Percentiles rank a stretch among this genome's conserved stretches.
Conservation (phyloP, 2,329 filamentous ascomycete species). For the Pyricularia sp. region DNA sequence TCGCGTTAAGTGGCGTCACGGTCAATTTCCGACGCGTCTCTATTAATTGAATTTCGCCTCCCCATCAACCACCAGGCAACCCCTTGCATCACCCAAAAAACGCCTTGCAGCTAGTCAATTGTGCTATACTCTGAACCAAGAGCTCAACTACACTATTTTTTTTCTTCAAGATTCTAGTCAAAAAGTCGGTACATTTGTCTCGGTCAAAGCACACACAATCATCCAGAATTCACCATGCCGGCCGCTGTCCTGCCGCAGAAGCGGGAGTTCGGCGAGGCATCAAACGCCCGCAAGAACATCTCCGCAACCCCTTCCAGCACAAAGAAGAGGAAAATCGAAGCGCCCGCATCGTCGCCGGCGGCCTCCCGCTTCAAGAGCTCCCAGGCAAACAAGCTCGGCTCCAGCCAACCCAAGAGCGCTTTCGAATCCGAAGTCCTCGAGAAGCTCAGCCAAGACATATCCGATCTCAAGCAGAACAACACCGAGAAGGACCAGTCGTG, state of each 20-base stretch:
- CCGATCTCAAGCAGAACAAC: slow-evolving; percentile 71
- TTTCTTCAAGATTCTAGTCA: background rate
- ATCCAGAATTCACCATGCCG: slow-evolving; percentile 25
- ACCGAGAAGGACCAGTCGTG: slow-evolving; percentile 89
- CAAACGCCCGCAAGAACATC: slow-evolving; percentile 50
- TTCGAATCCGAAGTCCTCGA: slow-evolving; percentile 93
- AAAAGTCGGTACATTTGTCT: background rate
- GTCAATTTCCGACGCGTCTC: background rate
- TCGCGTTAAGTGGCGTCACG: background rate
- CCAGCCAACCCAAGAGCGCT: slow-evolving; percentile 72
- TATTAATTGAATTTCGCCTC: background rate
- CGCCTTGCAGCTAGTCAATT: background rate
- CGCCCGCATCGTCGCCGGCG: slow-evolving; percentile 39
- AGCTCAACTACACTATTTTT: background rate
- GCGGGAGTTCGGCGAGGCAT: slow-evolving; percentile 56
- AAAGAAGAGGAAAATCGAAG: slow-evolving; percentile 78
- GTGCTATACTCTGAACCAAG: background rate
- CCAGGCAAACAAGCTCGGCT: slow-evolving; percentile 51
- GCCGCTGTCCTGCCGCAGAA: slow-evolving; percentile 51
- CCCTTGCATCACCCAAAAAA: background rate
- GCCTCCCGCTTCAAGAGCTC: slow-evolving; percentile 45
- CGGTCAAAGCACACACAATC: background rate
- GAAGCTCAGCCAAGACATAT: slow-evolving; percentile 90
- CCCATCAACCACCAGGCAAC: background rate
- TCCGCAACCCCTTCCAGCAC: slow-evolving; percentile 38